Evolutionary conservation across 2,329 filamentous ascomycete genomes (phyloP), one percentile per base, ranked within the genome.

Genomic region (Aspergillus japonicus): DNA sequence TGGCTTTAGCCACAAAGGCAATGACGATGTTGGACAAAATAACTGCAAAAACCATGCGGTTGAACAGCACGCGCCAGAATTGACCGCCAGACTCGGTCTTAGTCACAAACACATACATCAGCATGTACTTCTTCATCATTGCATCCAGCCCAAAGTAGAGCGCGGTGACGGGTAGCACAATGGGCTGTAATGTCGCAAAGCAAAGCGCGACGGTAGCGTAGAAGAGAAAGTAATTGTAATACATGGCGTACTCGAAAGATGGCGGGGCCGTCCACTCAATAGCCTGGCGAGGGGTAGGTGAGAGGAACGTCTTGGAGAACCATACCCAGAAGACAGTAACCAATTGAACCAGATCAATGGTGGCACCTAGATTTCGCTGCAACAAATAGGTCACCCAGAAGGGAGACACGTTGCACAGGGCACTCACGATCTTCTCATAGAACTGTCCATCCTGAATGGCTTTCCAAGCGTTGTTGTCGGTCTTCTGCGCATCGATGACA

Each of bases 181-280:
- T 82, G 0, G 95, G 95, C 75, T 98, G 95, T 55, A 98, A 82
- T 1, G 88, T 87, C 2, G 89, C 87, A 71, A 95, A 97, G 69
- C 88, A 92, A 16, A 99, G 81, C 0, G 92, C 89, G 33, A 98
- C 90, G 0, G 94, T 97, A 24, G 90, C 83, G 78, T 98, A 99
- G 78, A 91, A 99, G 31, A 98, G 82, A 76, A 97, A 97, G 75
- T 96, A 98, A 76, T 97, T 98, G 83, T 97, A 99, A 78, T 98
- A 98, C 68, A 87, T 92, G 60, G 95, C 92, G 71, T 97, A 98
- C 67, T 98, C 93, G 73, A 99, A 97, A 0, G 91, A 82, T 2
- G 91, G 93, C 1, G 95, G 95, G 3, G 95, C 95, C 0, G 93
- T 96, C 71, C 95, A 85, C 74, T 96, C 91, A 66, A 98, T 98